phyloP scores from a whole-genome alignment of 2,329 filamentous ascomycete genomes.

The Hypoxylon sp. region DNA sequence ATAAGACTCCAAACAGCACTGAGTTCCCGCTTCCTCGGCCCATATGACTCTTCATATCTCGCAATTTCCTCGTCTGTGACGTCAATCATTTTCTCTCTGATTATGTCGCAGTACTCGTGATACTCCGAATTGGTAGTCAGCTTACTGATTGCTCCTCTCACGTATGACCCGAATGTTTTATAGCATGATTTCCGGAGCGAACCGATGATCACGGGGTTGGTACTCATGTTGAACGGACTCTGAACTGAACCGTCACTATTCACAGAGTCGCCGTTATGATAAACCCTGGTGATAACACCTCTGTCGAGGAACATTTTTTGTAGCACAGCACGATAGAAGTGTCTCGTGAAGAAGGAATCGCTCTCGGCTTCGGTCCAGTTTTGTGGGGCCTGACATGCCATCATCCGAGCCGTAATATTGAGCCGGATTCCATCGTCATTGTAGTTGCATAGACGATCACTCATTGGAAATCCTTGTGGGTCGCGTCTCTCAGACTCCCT shows the following conservation, averaged over 20 bases:
- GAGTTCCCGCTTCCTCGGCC: constrained; percentile 80
- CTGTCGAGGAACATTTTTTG: constrained; percentile 93
- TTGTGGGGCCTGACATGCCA: constrained; percentile 94
- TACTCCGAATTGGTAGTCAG: constrained; percentile 72
- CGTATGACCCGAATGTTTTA: constrained; percentile 79
- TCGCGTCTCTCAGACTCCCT: constrained; percentile 81
- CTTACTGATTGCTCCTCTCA: constrained; percentile 85
- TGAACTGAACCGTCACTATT: constrained; percentile 47
- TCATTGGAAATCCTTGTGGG: constrained; percentile 95
- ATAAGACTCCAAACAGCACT: constrained; percentile 94
- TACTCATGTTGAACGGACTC: constrained; percentile 70
- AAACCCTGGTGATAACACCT: constrained; percentile 77
- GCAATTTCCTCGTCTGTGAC: constrained; percentile 83
- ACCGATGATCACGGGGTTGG: constrained; percentile 88
- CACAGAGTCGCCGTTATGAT: constrained; percentile 57
- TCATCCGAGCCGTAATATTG: constrained; percentile 97
- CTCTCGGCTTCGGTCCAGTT: constrained; percentile 91
- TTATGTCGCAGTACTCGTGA: constrained; percentile 68
- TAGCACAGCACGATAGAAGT: constrained; percentile 91
- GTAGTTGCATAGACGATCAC: constrained; percentile 74
- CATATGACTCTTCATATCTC: constrained; percentile 76
- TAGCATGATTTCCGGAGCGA: constrained; percentile 87
- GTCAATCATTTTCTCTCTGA: constrained; percentile 74
- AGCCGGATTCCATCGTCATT: constrained; percentile 78
- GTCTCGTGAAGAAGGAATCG: constrained; percentile 89